Base-by-base conservation (phyloP, 257 asterid species). In the Solanum etuberosum region DNA sequence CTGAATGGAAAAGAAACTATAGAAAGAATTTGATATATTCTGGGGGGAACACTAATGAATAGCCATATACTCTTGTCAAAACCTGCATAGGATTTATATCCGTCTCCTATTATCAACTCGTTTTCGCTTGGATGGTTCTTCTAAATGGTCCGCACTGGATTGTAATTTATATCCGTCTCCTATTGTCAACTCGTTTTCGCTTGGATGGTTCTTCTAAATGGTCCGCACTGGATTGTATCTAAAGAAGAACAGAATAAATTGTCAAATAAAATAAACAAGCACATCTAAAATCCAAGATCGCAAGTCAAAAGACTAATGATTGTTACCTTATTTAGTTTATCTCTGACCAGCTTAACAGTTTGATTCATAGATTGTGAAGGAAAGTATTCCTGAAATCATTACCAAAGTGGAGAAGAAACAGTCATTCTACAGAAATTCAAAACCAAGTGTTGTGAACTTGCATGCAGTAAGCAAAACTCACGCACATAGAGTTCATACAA, bases 341-440 rank as follows among this genome's bases (percentile, higher is more conserved):
- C 97, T 88, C 98, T 91, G 88, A 96, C 98, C 87, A 93, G 86
- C 57, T 90, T 90, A 86, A 94, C 98, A 2, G 98, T 96, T 90
- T 88, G 93, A 86, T 96, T 96, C 99, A 95, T 95, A 71, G 99
- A 96, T 80, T 92, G 88, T 13, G 93, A 91, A 4, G 97, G 92
- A 83, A 95, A 96, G 91, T 96, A 95, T 87, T 93, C 98, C 98
- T 94, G 92, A 51, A 14, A 87, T 80, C 37, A 51, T 67, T 54
- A 83, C 70, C 59, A 83, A 40, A 15, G 15, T n/a, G 83, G 40
- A 31, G 15, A 48, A 51, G 78, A 29, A 57, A 31, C 27, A 31
- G 43, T 51, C 57, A 27, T 23, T 31, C 54, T 5, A 29, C 65
- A 57, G 77, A 27, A 73, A 72, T 32, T 38, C 15, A 81, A n/a